Base-by-base conservation (phyloP, 768 basidiomycete species). In the Kwoniella sp. region DNA sequence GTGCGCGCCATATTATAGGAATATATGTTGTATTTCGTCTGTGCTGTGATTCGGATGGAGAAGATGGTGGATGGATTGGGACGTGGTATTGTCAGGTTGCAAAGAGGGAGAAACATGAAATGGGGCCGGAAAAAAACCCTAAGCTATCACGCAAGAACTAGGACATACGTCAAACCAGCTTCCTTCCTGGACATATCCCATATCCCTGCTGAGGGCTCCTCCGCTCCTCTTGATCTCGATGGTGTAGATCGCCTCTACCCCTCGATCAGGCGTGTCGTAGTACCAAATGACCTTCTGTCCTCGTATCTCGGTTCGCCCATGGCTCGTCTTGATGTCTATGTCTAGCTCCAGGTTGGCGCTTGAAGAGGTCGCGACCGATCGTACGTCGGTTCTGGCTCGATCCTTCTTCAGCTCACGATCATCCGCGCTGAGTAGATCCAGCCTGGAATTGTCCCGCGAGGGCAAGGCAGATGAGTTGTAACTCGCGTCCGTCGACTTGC, bases 231-330 rank as follows among this genome's bases (percentile, higher is more conserved):
- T 80, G 54, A 86, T 71, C 70, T 82, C 81, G 62, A 86, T 83
- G 57, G 77, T 80, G 69, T 83, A 80, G 58, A 78, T 81, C 37
- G 67, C 59, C 17, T 73, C 79, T 9, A 72, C 75, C 15, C 73
- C 77, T 0, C 28, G 63, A 9, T 55, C 58, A 3, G 84, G 83
- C 0, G 81, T 70, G 15, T 72, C 71, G 66, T 86, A 86, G 63
- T 74, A 84, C 85, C 85, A 88, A 59, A 77, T 80, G 50, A 89
- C 72, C n/a, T 69, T 81, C 76, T 87, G 86, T 13, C 84, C 85
- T 8, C 82, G 79, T 17, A 86, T 73, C 53, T 82, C 83, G 73
- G 83, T 85, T 20, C 82, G 70, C 4, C 88, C 88, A 9, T 82
- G 82, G 0, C 85, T 84, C 2, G 83, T 82, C 13, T 67, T 50